Base-by-base conservation (phyloP, 2,329 filamentous ascomycete genomes). In the Parastagonospora avenae region DNA sequence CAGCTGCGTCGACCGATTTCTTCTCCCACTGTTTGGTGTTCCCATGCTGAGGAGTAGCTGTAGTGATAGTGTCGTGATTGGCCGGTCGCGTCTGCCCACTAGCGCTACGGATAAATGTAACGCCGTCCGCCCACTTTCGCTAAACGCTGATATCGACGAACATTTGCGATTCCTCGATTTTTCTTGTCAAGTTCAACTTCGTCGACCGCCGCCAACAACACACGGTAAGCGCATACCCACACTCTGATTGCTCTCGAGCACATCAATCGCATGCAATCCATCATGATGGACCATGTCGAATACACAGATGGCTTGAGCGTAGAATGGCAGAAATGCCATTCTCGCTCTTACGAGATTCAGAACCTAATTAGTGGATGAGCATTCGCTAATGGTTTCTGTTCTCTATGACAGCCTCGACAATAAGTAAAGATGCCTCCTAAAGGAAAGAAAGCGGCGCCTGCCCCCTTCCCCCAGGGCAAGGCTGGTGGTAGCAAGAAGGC, bases 331-430 rank as follows among this genome's bases (percentile, higher is more conserved):
- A 52, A 70, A 70, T 68, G 62, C 61, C 62, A n/a, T 57, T 67
- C 68, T 70, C 52, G 53, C 66, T 72, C 70, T 73, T 73, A 72
- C 63, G 70, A 72, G 70, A 66, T 55, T 60, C 64, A 68, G 63
- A 67, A 66, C 57, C 62, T 64, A 82, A 80, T 86, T 87, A 84
- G 83, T 88, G 88, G 85, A 87, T 85, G 86, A 83, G 85, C 68
- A 80, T 83, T 80, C 78, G 89, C 92, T 97, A 90, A 96, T 91
- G 82, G 91, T 88, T 91, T 96, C 90, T 94, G 92, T 95, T 91
- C 93, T 97, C 93, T 94, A 97, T 97, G 92, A 97, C 84, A 97
- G 94, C 91, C 94, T 89, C 90, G 60, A 69, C 90, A 61, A 65
- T 40, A 55, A 48, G 39, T 56, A 70, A 64, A 56, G 12, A 74